Conservation (phyloP, 768 basidiomycete genomes). For the Calocera cornea region DNA sequence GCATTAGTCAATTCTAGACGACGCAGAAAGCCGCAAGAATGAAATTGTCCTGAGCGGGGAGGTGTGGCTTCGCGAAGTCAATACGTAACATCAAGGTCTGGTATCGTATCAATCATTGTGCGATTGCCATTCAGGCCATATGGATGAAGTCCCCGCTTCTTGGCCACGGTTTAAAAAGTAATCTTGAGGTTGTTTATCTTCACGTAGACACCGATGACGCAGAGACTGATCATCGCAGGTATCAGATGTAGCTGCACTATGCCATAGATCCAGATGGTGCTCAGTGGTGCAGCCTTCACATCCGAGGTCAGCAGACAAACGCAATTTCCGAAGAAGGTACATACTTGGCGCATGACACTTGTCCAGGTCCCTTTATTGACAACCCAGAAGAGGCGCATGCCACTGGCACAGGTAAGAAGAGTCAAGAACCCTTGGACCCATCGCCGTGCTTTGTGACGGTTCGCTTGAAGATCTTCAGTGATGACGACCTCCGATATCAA, state of each 20-base stretch:
- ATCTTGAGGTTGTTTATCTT: constrained; percentile 10
- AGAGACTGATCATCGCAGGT: constrained; percentile 45
- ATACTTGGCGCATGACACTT: constrained; percentile 62
- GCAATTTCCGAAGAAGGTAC: constrained; percentile 4
- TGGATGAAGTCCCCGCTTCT: neutral
- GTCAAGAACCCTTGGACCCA: constrained; percentile 47
- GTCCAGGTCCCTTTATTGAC: constrained; percentile 57
- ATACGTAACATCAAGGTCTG: neutral
- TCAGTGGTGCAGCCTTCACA: constrained; percentile 56
- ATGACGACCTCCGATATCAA: neutral
- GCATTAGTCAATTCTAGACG: neutral
- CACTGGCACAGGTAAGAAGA: constrained; percentile 40
- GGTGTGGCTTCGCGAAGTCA: neutral
- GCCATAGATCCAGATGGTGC: constrained; percentile 65
- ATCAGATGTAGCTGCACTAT: constrained; percentile 55
- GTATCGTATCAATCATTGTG: neutral
- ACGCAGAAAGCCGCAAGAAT: neutral
- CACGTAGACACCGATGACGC: constrained; percentile 27
- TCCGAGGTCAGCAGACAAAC: neutral
- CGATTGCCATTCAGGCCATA: neutral
- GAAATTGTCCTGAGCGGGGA: neutral
- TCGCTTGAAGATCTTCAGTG: constrained; percentile 32
- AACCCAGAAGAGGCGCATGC: constrained; percentile 55
- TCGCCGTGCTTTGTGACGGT: constrained; percentile 45
- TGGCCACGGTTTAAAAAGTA: neutral